Conservation (phyloP, 768 basidiomycete genomes). For the Chalciporus sphaerocephalus region DNA sequence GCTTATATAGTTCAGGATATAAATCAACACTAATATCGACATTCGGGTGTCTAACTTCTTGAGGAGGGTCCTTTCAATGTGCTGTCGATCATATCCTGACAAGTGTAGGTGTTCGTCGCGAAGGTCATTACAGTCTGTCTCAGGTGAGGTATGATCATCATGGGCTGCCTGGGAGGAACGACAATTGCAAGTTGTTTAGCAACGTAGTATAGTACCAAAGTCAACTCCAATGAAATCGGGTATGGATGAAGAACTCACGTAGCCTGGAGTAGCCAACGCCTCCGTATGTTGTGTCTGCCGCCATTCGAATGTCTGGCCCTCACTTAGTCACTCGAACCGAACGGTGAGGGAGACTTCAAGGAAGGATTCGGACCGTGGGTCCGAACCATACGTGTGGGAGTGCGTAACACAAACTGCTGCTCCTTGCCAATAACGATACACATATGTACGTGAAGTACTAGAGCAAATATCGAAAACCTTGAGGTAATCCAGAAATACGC, state of each 20-base stretch:
- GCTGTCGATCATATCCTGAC: conserved; percentile 25
- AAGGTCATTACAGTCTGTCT: not conserved
- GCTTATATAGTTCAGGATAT: conserved; percentile 34
- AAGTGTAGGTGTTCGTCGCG: not conserved
- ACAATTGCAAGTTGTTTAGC: not conserved
- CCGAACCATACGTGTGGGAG: too few species aligned
- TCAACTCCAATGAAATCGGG: not conserved
- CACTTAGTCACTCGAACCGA: not conserved
- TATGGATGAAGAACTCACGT: conserved; percentile 11
- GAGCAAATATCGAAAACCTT: conserved; percentile 44
- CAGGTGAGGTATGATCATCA: not conserved
- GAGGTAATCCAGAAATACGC: conserved; percentile 29
- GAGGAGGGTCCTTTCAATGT: conserved; percentile 41
- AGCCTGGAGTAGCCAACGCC: conserved; percentile 11
- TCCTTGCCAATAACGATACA: too few species aligned
- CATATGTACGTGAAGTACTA: too few species aligned
- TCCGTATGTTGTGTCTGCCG: conserved; percentile 5
- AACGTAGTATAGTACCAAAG: too few species aligned
- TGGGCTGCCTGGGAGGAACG: conserved; percentile 2
- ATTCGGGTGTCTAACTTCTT: conserved; percentile 33
- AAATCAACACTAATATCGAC: conserved; percentile 34
- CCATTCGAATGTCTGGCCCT: conserved; percentile 3
- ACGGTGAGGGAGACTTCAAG: not conserved
- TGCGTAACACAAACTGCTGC: too few species aligned
- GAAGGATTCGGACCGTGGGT: not conserved